A percentile compares a stretch with the other conserved stretches of the same genome.
Evolutionary conservation across 2,329 filamentous ascomycete species (phyloP).

Genomic region (Ophiocordyceps camponoti-floridani): DNA sequence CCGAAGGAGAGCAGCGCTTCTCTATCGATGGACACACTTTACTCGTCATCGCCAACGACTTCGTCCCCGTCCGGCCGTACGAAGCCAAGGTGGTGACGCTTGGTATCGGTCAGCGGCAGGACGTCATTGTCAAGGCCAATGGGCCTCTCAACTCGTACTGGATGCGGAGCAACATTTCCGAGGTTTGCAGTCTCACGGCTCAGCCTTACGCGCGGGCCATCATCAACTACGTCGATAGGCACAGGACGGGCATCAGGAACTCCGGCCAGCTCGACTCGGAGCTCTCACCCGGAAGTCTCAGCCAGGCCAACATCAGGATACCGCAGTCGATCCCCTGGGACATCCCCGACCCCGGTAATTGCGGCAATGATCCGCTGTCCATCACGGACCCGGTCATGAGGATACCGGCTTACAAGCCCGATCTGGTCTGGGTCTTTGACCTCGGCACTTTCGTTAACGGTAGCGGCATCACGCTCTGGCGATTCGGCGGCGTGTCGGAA

Average conservation of each 20-base stretch:
- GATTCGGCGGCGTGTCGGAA: conserved; percentile 29
- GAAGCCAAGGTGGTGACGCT: conserved; percentile 42
- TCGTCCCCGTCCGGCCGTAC: conserved; percentile 44
- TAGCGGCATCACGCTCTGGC: conserved; percentile 33
- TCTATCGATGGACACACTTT: conserved; percentile 42
- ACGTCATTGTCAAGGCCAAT: conserved; percentile 29
- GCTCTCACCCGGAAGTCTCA: background rate
- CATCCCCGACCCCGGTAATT: conserved; percentile 29
- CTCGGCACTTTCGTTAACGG: conserved; percentile 29
- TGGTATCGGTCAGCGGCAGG: conserved; percentile 34
- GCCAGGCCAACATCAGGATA: conserved; percentile 6
- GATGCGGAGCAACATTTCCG: conserved; percentile 37
- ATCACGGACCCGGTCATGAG: conserved; percentile 32
- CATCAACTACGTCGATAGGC: conserved; percentile 34
- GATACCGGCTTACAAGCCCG: conserved; percentile 23
- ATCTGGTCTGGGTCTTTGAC: conserved; percentile 24
- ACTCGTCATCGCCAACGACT: conserved; percentile 47
- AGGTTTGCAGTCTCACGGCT: conserved; percentile 24
- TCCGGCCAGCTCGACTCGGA: background rate
- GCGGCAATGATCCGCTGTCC: conserved; percentile 37
- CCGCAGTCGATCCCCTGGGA: conserved; percentile 33
- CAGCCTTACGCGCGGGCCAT: conserved; percentile 38
- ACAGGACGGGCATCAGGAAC: background rate
- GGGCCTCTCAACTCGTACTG: conserved; percentile 30
- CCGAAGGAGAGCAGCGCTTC: conserved; percentile 32